Percentiles rank a stretch among this genome's conserved stretches.
These are phyloP conservation scores for Austropuccinia psidii DNA, from an alignment of 1,284 basidiomycete species.

Conservation along the genomic window DNA sequence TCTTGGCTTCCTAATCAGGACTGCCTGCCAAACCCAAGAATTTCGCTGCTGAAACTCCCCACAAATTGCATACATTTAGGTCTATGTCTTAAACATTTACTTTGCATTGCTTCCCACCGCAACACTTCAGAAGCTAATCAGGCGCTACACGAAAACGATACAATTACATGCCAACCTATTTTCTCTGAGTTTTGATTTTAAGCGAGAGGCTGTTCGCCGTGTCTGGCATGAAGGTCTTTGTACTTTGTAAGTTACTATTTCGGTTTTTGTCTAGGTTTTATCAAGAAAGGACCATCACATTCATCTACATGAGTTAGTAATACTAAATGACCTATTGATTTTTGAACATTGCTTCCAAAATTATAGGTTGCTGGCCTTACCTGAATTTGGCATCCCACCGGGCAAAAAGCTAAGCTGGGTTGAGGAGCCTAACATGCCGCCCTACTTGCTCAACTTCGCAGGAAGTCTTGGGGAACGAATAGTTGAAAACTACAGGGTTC, in stretches of 20 bases:
- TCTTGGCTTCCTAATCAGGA: too few species aligned
- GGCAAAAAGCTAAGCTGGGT: constrained; percentile 7
- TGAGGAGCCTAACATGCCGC: constrained; percentile 47
- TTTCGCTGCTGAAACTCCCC: too few species aligned
- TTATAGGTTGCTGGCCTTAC: constrained; percentile 55
- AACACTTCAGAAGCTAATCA: constrained; percentile 41
- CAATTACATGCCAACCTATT: constrained; percentile 77
- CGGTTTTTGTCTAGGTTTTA: too few species aligned
- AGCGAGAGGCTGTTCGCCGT: constrained; percentile 60
- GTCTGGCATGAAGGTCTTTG: constrained; percentile 77
- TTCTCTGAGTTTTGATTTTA: constrained; percentile 64
- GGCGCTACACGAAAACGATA: constrained; percentile 58
- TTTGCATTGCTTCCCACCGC: constrained; percentile 41
- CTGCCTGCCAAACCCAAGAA: too few species aligned
- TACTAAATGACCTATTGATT: too few species aligned
- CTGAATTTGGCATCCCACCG: constrained; percentile 7
- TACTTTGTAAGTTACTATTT: constrained; percentile 51
- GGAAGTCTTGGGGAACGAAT: constrained; percentile 65
- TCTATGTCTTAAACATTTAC: constrained; percentile 45
- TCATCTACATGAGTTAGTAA: constrained; percentile 45
- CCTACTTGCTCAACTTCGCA: constrained; percentile 63
- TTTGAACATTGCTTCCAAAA: too few species aligned
- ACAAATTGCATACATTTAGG: too few species aligned
- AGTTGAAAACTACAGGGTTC: constrained; percentile 69
- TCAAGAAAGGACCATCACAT: not conserved